These are phyloP conservation scores for Monilinia aucupariae DNA, from an alignment of 2,329 filamentous ascomycete species.

Conservation along the genomic window DNA sequence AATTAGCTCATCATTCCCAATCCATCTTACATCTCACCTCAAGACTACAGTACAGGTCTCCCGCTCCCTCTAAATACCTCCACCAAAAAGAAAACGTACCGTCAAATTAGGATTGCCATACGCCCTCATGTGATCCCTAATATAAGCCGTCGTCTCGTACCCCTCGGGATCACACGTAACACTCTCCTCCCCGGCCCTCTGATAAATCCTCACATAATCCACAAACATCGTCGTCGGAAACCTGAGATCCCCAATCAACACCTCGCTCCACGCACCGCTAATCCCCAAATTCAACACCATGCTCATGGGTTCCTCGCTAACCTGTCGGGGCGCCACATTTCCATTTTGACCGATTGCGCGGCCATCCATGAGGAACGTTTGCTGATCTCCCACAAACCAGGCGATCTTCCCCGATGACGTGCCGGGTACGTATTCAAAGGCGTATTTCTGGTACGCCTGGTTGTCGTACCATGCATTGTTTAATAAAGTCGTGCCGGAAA, in stretches of 20 bases:
- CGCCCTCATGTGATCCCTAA: constrained; percentile 52
- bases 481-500: constrained; percentile 49
- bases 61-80: background rate
- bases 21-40: background rate
- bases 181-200: constrained; percentile 42
- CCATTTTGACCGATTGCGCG: constrained; percentile 49
- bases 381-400: constrained; percentile 48
- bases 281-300: constrained; percentile 50
- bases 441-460: constrained; percentile 48
- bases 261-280: constrained; percentile 45
- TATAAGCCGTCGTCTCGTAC: constrained; percentile 63
- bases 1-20: background rate
- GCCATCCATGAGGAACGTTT: constrained; percentile 47
- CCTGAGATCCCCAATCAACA: constrained; percentile 41
- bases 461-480: constrained; percentile 53
- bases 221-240: constrained; percentile 49
- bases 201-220: constrained; percentile 52
- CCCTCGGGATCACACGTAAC: constrained; percentile 52
- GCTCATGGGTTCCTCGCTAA: constrained; percentile 50
- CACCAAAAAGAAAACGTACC: constrained; percentile 35
- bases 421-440: constrained; percentile 50
- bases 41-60: background rate
- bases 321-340: constrained; percentile 44
- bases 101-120: constrained; percentile 55
- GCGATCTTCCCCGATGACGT: constrained; percentile 40